These are phyloP conservation scores for Sporothrix luriei DNA, from an alignment of 2,329 filamentous ascomycete genomes.

Conservation along the genomic window DNA sequence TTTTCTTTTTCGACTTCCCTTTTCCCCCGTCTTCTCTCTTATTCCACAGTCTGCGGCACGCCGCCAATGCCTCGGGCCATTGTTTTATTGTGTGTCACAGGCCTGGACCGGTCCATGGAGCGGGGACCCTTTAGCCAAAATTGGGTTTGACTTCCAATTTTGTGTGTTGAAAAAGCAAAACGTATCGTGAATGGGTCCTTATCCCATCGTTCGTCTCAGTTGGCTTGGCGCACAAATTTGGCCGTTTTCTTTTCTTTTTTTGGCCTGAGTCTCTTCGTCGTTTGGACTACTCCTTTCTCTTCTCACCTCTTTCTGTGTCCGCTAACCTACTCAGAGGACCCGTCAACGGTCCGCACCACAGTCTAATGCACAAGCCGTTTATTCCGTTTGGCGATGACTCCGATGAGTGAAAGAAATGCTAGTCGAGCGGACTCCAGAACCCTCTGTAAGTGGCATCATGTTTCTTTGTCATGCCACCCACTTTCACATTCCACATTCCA, in stretches of 20 bases:
- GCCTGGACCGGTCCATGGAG: conserved; percentile 23
- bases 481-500: not conserved
- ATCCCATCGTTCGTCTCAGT: not conserved
- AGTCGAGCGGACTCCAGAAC: not conserved
- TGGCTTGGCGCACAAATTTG: not conserved
- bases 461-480: conserved; percentile 18
- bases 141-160: not conserved
- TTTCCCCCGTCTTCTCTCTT: too few species aligned
- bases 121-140: conserved; percentile 16
- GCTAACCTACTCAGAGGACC: not conserved
- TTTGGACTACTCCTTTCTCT: too few species aligned
- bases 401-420: not conserved
- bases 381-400: not conserved
- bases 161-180: not conserved
- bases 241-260: not conserved
- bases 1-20: not conserved
- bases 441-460: not conserved
- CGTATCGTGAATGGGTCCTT: conserved; percentile 11
- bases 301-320: not conserved
- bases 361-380: not conserved
- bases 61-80: not conserved
- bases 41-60: conserved; percentile 16
- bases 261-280: too few species aligned
- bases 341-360: not conserved
- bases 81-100: conserved; percentile 4